Evolutionary conservation across 1,284 basidiomycete genomes (phyloP).

Genomic region (Clitocybe nebularis): DNA sequence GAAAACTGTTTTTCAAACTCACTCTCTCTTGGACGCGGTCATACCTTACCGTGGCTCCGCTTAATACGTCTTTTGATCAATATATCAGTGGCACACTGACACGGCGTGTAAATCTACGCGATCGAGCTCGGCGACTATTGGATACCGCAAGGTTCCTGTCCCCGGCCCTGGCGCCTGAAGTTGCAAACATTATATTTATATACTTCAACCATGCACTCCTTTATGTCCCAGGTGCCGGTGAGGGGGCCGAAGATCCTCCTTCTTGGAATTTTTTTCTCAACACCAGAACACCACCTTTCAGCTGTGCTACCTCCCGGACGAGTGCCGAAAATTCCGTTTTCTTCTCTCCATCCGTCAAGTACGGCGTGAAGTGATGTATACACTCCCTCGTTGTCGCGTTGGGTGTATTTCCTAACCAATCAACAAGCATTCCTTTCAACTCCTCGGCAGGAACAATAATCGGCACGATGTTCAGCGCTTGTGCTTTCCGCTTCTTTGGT

Average conservation of each 20-base stretch:
- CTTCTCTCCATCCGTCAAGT: constrained; percentile 62
- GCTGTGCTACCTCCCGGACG: constrained; percentile 69
- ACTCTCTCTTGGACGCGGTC: too few relatives aligned
- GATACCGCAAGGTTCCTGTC: too few relatives aligned
- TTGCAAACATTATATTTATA: not conserved
- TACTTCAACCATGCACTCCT: not conserved
- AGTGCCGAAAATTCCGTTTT: constrained; percentile 71
- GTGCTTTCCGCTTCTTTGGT: constrained; percentile 64
- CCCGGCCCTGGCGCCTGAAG: too few relatives aligned
- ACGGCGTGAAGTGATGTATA: constrained; percentile 73
- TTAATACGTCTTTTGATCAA: too few relatives aligned
- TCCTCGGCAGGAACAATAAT: constrained; percentile 43
- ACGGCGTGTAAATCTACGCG: too few relatives aligned
- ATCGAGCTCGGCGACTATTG: too few relatives aligned
- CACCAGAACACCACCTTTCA: constrained; percentile 64
- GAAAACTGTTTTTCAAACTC: too few relatives aligned
- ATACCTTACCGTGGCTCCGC: too few relatives aligned
- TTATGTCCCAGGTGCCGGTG: constrained; percentile 18
- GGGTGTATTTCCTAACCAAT: constrained; percentile 64
- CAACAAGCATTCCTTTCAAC: constrained; percentile 63
- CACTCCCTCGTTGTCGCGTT: constrained; percentile 69
- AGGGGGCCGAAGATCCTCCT: constrained; percentile 30
- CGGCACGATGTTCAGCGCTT: constrained; percentile 26
- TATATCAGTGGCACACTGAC: too few relatives aligned
- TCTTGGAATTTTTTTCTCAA: constrained; percentile 45